Evolutionary conservation across 2,329 filamentous ascomycete genomes (phyloP), one percentile per base, ranked within the genome.

Genomic region (Hymenoscyphus scutula): DNA sequence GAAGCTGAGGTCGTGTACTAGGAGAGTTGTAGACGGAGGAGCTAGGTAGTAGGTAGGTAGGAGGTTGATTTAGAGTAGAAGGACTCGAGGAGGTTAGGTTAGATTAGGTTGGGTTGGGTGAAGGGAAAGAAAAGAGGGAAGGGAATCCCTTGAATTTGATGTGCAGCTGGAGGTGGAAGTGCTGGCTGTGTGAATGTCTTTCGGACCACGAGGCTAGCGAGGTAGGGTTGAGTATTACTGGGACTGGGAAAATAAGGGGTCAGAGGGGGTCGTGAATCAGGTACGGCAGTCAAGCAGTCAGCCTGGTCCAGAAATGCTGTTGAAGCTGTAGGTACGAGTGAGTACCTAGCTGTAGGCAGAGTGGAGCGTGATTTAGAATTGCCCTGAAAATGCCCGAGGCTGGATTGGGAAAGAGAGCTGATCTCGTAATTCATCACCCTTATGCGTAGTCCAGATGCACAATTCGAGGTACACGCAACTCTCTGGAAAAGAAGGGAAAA

Each of bases 241-340:
- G 41, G n/a, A n/a, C n/a, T 48, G n/a, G 41, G 41, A 23, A 48
- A 48, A 48, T 48, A 48, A 48, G 41, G 41, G 41, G 41, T 25
- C 19, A 19, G 38, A 41, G 38, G 13, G 13, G 38, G 41, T n/a
- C n/a, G n/a, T n/a, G n/a, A n/a, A n/a, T n/a, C n/a, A n/a, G n/a
- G n/a, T n/a, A n/a, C n/a, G n/a, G 10, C 19, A n/a, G 19, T 48
- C 4, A 6, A 10, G n/a, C n/a, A 19, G 6, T 48, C 41, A 48
- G 41, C 19, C 41, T 48, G 41, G 41, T 48, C 41, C 15, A 41
- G 15, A n/a, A 8, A 19, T 48, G n/a, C 5, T 3, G n/a, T 19
- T 48, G 15, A 8, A 41, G 15, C 19, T 23, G 19, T n/a, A n/a
- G n/a, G n/a, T n/a, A n/a, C n/a, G n/a, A n/a, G n/a, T n/a, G n/a